A percentile compares a stretch with the other conserved stretches of the same genome.
Evolutionary conservation across 768 basidiomycete genomes (phyloP).

Genomic region (Mycena amicta): DNA sequence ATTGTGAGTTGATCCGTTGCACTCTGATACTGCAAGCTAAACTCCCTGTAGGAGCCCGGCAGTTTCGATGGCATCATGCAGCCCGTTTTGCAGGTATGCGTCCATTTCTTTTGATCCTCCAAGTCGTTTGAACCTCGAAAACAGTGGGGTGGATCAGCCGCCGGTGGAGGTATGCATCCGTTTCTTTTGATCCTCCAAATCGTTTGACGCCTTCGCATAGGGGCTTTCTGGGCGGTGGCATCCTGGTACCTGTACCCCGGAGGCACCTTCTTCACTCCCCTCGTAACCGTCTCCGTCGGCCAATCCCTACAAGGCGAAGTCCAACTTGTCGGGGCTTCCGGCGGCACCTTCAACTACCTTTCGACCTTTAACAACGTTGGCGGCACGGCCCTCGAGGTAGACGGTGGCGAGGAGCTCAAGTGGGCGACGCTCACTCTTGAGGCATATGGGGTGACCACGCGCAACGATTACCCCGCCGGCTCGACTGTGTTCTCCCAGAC

Average conservation of each 20-base stretch:
- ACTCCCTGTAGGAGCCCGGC: background rate
- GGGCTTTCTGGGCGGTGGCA: slow-evolving; percentile 7
- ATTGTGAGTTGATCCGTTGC: background rate
- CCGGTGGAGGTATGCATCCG: slow-evolving; percentile 15
- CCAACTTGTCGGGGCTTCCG: background rate
- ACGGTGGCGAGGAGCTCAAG: background rate
- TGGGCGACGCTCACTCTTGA: slow-evolving; percentile 3
- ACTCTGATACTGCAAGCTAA: background rate
- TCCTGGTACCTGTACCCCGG: slow-evolving; percentile 8
- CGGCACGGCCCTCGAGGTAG: slow-evolving; percentile 3
- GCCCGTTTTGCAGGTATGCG: slow-evolving; percentile 13
- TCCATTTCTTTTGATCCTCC: background rate
- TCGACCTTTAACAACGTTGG: slow-evolving; percentile 5
- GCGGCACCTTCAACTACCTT: slow-evolving; percentile 5
- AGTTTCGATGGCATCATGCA: slow-evolving; percentile 12
- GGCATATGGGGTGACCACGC: background rate
- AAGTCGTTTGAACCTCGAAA: background rate
- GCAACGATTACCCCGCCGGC: slow-evolving; percentile 8
- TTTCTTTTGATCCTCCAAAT: background rate
- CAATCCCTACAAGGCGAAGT: slow-evolving; percentile 7
- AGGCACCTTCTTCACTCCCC: background rate
- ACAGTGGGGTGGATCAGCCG: slow-evolving; percentile 14
- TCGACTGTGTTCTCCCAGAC: slow-evolving; percentile 5
- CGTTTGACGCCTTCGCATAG: background rate
- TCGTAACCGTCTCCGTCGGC: slow-evolving; percentile 5